A percentile compares a stretch with the other conserved stretches of the same genome.
Conservation (phyloP, 2,329 filamentous ascomycete species). For the Fusarium sororula region DNA sequence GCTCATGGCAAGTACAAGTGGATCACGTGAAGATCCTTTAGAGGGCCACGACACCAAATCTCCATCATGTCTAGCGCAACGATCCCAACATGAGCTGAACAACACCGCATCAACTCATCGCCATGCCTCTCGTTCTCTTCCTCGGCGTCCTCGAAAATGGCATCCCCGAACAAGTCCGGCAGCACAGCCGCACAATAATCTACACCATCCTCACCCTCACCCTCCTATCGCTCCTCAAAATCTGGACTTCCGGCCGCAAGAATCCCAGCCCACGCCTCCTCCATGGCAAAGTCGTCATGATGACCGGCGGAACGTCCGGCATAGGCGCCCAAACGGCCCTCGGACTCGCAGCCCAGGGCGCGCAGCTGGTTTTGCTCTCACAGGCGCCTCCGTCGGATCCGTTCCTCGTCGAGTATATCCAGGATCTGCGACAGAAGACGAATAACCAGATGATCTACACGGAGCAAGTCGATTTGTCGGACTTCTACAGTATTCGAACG, state of each 20-base stretch:
- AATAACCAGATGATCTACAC: slow-evolving; percentile 91
- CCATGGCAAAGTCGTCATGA: slow-evolving; percentile 92
- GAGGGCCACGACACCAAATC: slow-evolving; percentile 32
- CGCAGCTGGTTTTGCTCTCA: slow-evolving; percentile 90
- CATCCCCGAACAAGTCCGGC: slow-evolving; percentile 58
- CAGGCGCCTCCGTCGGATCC: slow-evolving; percentile 82
- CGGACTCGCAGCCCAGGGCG: slow-evolving; percentile 81
- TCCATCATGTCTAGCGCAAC: not conserved
- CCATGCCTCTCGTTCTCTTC: slow-evolving; percentile 64
- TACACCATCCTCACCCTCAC: slow-evolving; percentile 50
- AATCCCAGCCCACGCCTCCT: slow-evolving; percentile 84
- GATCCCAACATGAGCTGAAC: slow-evolving; percentile 23
- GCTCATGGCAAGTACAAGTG: not conserved
- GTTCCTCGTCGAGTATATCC: slow-evolving; percentile 91
- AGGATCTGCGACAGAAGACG: slow-evolving; percentile 81
- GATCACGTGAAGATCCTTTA: slow-evolving; percentile 28
- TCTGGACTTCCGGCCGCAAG: slow-evolving; percentile 77
- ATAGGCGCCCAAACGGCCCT: slow-evolving; percentile 82
- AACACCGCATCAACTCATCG: slow-evolving; percentile 24
- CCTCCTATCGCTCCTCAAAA: slow-evolving; percentile 66
- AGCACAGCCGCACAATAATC: slow-evolving; percentile 54
- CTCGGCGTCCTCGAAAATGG: slow-evolving; percentile 58
- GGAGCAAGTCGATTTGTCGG: slow-evolving; percentile 90
- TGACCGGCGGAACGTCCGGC: slow-evolving; percentile 94
- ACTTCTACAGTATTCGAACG: slow-evolving; percentile 86